phyloP scores from a whole-genome alignment of 2,329 filamentous ascomycete species.

The Hymenoscyphus scutula region DNA sequence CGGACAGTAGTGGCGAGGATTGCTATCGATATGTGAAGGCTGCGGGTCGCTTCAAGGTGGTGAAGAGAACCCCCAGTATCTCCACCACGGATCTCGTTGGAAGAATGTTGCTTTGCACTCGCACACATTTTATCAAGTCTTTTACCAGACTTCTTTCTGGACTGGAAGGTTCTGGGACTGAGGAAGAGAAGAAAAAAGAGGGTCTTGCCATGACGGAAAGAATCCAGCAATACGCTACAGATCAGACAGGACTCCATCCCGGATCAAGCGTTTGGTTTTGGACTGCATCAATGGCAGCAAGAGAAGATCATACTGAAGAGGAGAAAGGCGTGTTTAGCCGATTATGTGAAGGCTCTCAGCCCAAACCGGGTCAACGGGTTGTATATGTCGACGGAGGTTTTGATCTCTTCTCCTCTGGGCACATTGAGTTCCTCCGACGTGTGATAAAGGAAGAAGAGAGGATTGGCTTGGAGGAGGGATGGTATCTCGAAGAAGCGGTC shows the following conservation, averaged over 20 bases:
- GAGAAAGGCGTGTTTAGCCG: constrained; percentile 65
- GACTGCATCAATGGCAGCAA: constrained; percentile 49
- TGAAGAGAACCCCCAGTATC: constrained; percentile 93
- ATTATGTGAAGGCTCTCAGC: constrained; percentile 68
- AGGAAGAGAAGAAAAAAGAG: constrained; percentile 61
- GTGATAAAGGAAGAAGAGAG: constrained; percentile 73
- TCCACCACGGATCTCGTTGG: constrained; percentile 98
- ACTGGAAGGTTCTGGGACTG: constrained; percentile 67
- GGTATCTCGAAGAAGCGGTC: constrained; percentile 67
- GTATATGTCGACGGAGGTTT: constrained; percentile 97
- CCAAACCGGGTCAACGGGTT: constrained; percentile 75
- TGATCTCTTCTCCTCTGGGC: constrained; percentile 93
- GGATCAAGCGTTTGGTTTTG: constrained; percentile 87
- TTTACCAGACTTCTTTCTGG: constrained; percentile 67
- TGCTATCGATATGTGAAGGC: constrained; percentile 98
- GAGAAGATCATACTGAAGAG: constrained; percentile 43
- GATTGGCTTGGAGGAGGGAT: constrained; percentile 64
- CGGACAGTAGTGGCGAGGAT: constrained; percentile 88
- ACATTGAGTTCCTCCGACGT: constrained; percentile 87
- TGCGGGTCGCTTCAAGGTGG: constrained; percentile 90
- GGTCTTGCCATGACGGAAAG: constrained; percentile 71
- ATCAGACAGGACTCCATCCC: constrained; percentile 74
- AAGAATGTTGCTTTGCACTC: constrained; percentile 95
- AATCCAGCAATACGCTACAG: constrained; percentile 83
- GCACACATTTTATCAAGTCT: constrained; percentile 85